A percentile compares a stretch with the other conserved stretches of the same genome.
Conservation (phyloP, 805 yeast species). For the Ogataea ganodermae region DNA sequence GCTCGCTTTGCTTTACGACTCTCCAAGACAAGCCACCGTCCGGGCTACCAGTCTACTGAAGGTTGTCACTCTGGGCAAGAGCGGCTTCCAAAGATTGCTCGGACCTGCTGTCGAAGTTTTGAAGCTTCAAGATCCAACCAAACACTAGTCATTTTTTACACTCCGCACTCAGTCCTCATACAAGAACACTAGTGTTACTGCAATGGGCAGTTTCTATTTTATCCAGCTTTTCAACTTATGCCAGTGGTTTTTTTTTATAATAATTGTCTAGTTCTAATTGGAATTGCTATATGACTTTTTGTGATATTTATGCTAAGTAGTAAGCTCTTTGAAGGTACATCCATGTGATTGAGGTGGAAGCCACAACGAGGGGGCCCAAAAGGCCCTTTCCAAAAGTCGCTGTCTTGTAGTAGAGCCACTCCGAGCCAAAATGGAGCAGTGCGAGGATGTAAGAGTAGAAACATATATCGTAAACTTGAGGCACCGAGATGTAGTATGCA, state of each 20-base stretch:
- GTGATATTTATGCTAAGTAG: conserved; percentile 38
- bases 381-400: conserved; percentile 87
- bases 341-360: conserved; percentile 76
- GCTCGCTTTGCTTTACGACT: conserved; percentile 85
- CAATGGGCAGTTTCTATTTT: not conserved
- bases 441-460: conserved; percentile 83
- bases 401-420: conserved; percentile 78
- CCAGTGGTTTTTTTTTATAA: not conserved
- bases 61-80: conserved; percentile 89
- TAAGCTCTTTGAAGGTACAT: conserved; percentile 71
- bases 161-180: not conserved
- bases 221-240: conserved; percentile 1
- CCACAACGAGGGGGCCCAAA: conserved; percentile 83
- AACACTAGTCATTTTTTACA: conserved; percentile 17
- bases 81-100: conserved; percentile 88
- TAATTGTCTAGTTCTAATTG: not conserved
- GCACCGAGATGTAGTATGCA: conserved; percentile 70
- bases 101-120: conserved; percentile 94
- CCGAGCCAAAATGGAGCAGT: conserved; percentile 76
- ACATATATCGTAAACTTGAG: conserved; percentile 74
- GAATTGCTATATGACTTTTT: not conserved
- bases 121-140: conserved; percentile 83
- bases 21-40: conserved; percentile 94
- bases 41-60: conserved; percentile 72
- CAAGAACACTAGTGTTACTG: not conserved